Percentiles rank a stretch among this genome's conserved stretches.
These are phyloP conservation scores for Fusarium pilosicola DNA, from an alignment of 2,329 filamentous ascomycete genomes.

Conservation along the genomic window DNA sequence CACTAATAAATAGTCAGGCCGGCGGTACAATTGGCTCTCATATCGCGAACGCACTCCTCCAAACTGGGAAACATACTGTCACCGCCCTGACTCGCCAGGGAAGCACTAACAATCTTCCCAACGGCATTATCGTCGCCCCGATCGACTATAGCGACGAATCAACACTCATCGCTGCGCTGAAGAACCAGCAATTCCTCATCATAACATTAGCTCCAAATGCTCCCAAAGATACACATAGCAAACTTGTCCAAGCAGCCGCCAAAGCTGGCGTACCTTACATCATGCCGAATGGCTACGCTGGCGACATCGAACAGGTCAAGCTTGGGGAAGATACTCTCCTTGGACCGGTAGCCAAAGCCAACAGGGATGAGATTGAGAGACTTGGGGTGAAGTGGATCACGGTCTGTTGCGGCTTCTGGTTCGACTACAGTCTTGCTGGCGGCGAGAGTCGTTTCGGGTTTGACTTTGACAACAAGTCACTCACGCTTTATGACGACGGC, in stretches of 20 bases:
- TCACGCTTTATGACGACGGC: conserved; percentile 61
- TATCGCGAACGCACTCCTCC: conserved; percentile 56
- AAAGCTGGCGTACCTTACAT: conserved; percentile 62
- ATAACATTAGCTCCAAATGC: conserved; percentile 58
- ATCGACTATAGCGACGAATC: conserved; percentile 57
- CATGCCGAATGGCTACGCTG: conserved; percentile 60
- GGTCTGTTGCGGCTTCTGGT: conserved; percentile 65
- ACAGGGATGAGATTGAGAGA: conserved; percentile 51
- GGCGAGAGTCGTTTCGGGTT: conserved; percentile 56
- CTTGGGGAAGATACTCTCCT: conserved; percentile 45
- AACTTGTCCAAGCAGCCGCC: conserved; percentile 60
- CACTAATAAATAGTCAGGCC: background rate
- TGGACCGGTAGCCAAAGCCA: conserved; percentile 32
- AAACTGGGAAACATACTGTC: conserved; percentile 61
- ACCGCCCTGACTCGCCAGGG: conserved; percentile 62
- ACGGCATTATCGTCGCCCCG: conserved; percentile 52
- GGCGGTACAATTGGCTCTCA: conserved; percentile 27
- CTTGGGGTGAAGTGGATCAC: conserved; percentile 56
- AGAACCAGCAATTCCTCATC: conserved; percentile 64
- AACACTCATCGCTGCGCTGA: conserved; percentile 59
- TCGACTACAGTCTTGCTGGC: conserved; percentile 59
- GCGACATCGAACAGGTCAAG: conserved; percentile 45
- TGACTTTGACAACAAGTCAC: conserved; percentile 53
- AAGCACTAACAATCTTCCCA: conserved; percentile 55
- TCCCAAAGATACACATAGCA: conserved; percentile 54